Evolutionary conservation across 1,284 basidiomycete genomes (phyloP).

Genomic region (Microbotryum silenes-acaulis): DNA sequence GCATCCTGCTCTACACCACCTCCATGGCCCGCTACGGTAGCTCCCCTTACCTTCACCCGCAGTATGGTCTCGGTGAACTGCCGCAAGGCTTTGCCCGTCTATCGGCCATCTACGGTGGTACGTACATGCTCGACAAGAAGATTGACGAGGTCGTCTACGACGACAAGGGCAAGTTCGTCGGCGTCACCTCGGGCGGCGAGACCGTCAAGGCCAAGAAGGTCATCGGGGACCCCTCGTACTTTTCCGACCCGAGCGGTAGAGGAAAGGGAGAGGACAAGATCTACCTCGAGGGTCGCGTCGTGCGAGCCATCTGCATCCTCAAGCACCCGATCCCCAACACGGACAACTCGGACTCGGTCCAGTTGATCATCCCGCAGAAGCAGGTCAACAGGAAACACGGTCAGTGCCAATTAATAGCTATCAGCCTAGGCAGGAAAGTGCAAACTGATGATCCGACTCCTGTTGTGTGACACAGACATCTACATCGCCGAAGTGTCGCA

Average conservation of each 20-base stretch:
- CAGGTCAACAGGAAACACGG: slow-evolving; percentile 92
- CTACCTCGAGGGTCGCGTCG: slow-evolving; percentile 86
- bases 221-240: slow-evolving; percentile 97
- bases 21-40: slow-evolving; percentile 99
- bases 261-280: slow-evolving; percentile 55
- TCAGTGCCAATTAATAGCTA: slow-evolving; percentile 43
- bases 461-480: slow-evolving; percentile 59
- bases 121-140: slow-evolving; percentile 98
- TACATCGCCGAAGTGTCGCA: slow-evolving; percentile 96
- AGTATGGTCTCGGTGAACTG: slow-evolving; percentile 97
- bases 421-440: slow-evolving; percentile 5
- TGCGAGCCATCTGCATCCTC: slow-evolving; percentile 94
- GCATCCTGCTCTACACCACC: slow-evolving; percentile 93
- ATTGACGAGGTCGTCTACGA: slow-evolving; percentile 87
- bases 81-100: slow-evolving; percentile 98
- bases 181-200: slow-evolving; percentile 82
- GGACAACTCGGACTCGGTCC: slow-evolving; percentile 86
- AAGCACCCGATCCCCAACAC: slow-evolving; percentile 98
- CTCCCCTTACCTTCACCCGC: slow-evolving; percentile 98
- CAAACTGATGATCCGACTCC: slow-evolving; percentile 3
- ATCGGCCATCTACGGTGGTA: slow-evolving; percentile 97
- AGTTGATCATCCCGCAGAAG: slow-evolving; percentile 99
- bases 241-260: slow-evolving; percentile 57
- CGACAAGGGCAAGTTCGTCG: slow-evolving; percentile 78
- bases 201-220: slow-evolving; percentile 96